Percentiles rank a stretch among this genome's conserved stretches.
These are phyloP conservation scores for Trichophyton rubrum DNA, from an alignment of 2,329 filamentous ascomycete genomes.

Conservation along the genomic window DNA sequence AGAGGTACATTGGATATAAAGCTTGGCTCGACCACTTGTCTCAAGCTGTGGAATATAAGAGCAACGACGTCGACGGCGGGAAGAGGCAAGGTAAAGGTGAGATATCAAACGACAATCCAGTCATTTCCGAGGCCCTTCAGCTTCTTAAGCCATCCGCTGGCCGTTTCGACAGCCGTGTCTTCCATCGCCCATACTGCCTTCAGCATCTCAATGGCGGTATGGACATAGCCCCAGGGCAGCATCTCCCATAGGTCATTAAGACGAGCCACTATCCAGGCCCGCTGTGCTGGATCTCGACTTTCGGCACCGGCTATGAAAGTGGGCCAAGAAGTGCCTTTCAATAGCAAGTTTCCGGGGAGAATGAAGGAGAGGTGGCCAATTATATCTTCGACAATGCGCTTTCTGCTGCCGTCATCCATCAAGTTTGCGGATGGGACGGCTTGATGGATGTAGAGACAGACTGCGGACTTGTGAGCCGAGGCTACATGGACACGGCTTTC, in stretches of 20 bases:
- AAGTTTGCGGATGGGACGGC: constrained; percentile 1
- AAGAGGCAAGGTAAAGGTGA: background rate
- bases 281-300: constrained; percentile 23
- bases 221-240: constrained; percentile 2
- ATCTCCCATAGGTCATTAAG: constrained; percentile 25
- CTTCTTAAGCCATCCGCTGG: constrained; percentile 2
- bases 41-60: background rate
- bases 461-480: constrained; percentile 5
- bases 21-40: background rate
- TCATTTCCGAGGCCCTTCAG: constrained; percentile 4
- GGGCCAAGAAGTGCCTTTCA: constrained; percentile 35
- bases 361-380: constrained; percentile 27
- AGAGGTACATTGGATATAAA: background rate
- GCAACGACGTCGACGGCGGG: background rate
- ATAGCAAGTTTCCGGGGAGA: constrained; percentile 25
- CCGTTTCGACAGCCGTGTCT: background rate
- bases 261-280: constrained; percentile 23
- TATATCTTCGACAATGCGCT: constrained; percentile 19
- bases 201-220: constrained; percentile 4
- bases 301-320: constrained; percentile 34
- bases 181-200: background rate
- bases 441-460: constrained; percentile 6
- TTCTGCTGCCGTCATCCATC: background rate
- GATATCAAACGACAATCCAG: constrained; percentile 6
- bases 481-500: constrained; percentile 23